These are phyloP conservation scores for Teratosphaeria viscida DNA, from an alignment of 2,329 filamentous ascomycete genomes.

Conservation along the genomic window DNA sequence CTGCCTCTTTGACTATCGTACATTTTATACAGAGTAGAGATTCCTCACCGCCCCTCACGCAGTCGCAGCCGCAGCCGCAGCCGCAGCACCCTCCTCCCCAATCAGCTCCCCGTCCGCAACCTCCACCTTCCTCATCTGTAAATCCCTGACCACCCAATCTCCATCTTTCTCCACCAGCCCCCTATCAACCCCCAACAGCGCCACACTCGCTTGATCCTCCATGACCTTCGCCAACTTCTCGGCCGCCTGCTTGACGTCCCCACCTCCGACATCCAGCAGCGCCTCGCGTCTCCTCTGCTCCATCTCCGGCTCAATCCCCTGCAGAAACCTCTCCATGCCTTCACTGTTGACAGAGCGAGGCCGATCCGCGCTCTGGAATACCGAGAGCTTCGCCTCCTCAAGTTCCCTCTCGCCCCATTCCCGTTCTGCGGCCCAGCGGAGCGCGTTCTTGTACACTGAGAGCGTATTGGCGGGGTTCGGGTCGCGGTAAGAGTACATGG, in stretches of 20 bases:
- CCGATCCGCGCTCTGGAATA: slow-evolving; percentile 87
- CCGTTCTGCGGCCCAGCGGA: slow-evolving; percentile 71
- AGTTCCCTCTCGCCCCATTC: slow-evolving; percentile 75
- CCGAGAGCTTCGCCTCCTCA: slow-evolving; percentile 89
- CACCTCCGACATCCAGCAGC: slow-evolving; percentile 72
- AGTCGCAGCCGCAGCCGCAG: neutral
- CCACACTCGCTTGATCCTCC: slow-evolving; percentile 47
- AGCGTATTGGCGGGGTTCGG: slow-evolving; percentile 87
- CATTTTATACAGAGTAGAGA: neutral
- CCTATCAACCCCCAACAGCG: slow-evolving; percentile 75
- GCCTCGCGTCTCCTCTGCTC: slow-evolving; percentile 72
- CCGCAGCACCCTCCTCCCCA: neutral
- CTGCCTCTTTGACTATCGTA: too few species aligned
- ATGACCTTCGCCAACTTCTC: slow-evolving; percentile 57
- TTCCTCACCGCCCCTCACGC: neutral
- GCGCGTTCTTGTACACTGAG: slow-evolving; percentile 71
- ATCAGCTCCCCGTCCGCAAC: neutral
- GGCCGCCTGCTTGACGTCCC: slow-evolving; percentile 70
- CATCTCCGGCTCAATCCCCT: slow-evolving; percentile 80
- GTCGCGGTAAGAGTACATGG: slow-evolving; percentile 94
- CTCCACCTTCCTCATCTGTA: slow-evolving; percentile 33
- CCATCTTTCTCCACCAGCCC: slow-evolving; percentile 55
- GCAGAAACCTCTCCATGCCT: slow-evolving; percentile 76
- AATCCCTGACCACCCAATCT: slow-evolving; percentile 65
- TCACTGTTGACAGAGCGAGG: slow-evolving; percentile 79